A percentile compares a stretch with the other conserved stretches of the same genome.
Conservation (phyloP, 495 filamentous ascomycete genomes). For the Parachaetomium inaequale region DNA sequence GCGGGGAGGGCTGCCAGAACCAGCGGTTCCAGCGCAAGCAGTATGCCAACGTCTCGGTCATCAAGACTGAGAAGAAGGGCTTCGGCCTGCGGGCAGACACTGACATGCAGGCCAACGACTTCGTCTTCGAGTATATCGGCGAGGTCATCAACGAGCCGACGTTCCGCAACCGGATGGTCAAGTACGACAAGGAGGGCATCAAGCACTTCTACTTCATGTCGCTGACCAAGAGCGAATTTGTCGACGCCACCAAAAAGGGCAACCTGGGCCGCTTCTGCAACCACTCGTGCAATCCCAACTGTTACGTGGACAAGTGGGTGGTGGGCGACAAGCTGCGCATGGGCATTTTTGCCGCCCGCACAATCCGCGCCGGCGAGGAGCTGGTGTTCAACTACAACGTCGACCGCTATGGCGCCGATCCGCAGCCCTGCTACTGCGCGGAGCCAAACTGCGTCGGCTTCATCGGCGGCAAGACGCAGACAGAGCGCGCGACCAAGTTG, state of each 20-base stretch:
- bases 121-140: slow-evolving; percentile 97
- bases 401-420: slow-evolving; percentile 94
- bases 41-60: slow-evolving; percentile 88
- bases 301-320: slow-evolving; percentile 99
- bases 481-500: slow-evolving; percentile 88
- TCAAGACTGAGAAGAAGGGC: slow-evolving; percentile 96
- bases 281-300: slow-evolving; percentile 98
- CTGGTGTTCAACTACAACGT: slow-evolving; percentile 99
- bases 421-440: slow-evolving; percentile 93
- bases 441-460: slow-evolving; percentile 94
- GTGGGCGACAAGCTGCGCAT: slow-evolving; percentile 97
- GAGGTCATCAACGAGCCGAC: slow-evolving; percentile 92
- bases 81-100: slow-evolving; percentile 82
- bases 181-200: slow-evolving; percentile 93
- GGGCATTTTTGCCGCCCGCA: slow-evolving; percentile 94
- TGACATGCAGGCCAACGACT: slow-evolving; percentile 73
- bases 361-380: slow-evolving; percentile 86
- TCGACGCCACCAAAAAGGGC: slow-evolving; percentile 95
- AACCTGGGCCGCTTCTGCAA: slow-evolving; percentile 98
- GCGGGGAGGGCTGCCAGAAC: slow-evolving; percentile 85
- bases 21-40: slow-evolving; percentile 89
- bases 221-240: slow-evolving; percentile 90
- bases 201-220: slow-evolving; percentile 99
- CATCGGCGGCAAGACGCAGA: slow-evolving; percentile 97
- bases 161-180: slow-evolving; percentile 81